These are phyloP conservation scores for Yamadazyma sp. DNA, from an alignment of 1,139 yeast species.

Conservation along the genomic window DNA sequence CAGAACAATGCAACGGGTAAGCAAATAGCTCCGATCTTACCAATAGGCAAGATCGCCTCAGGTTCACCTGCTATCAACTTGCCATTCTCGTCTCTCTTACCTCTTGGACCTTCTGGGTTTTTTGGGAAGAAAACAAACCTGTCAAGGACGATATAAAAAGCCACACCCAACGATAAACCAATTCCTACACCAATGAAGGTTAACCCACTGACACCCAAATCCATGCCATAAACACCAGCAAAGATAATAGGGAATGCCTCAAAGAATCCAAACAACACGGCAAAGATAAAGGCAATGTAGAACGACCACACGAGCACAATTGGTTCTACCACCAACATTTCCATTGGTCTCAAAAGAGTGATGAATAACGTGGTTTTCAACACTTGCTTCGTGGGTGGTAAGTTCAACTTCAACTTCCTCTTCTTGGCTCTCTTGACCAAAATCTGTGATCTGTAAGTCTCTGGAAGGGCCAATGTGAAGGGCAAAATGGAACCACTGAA, in stretches of 20 bases:
- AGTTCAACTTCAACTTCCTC: constrained; percentile 52
- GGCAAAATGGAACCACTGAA: constrained; percentile 67
- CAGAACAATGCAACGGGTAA: constrained; percentile 73
- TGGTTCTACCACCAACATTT: constrained; percentile 68
- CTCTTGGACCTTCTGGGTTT: constrained; percentile 64
- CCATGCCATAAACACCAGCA: constrained; percentile 60
- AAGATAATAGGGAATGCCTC: constrained; percentile 78
- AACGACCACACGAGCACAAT: constrained; percentile 66
- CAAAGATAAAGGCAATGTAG: constrained; percentile 71
- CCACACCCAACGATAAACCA: constrained; percentile 58
- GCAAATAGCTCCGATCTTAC: constrained; percentile 60
- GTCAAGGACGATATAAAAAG: constrained; percentile 51
- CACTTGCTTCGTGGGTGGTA: constrained; percentile 18
- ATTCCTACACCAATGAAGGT: constrained; percentile 70
- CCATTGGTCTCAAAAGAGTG: constrained; percentile 60
- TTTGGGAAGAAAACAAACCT: constrained; percentile 49
- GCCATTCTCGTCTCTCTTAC: constrained; percentile 56
- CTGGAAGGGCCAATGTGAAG: constrained; percentile 59
- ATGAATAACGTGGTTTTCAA: constrained; percentile 19
- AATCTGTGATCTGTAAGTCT: constrained; percentile 66
- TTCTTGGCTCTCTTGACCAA: constrained; percentile 56
- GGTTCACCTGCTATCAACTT: constrained; percentile 44
- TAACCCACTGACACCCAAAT: constrained; percentile 60
- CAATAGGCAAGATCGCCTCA: constrained; percentile 39
- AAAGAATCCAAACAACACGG: constrained; percentile 74